Evolutionary conservation across 2,329 filamentous ascomycete genomes (phyloP), one percentile per base, ranked within the genome.

Genomic region (Penicillium occitanis): DNA sequence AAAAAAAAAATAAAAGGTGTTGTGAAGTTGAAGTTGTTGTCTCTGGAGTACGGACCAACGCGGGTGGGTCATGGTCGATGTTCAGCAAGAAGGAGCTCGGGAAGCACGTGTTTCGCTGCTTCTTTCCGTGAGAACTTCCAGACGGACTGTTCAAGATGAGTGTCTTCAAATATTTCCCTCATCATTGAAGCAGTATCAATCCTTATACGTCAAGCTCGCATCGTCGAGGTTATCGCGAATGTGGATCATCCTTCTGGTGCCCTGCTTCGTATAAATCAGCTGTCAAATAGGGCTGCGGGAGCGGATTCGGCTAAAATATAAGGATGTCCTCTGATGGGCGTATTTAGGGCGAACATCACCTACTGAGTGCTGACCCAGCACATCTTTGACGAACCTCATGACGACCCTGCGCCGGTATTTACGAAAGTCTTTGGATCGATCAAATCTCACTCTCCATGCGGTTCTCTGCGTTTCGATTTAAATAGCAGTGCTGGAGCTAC

Each of bases 41-140:
- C 53, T 37, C 8, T 40, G 5, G 33, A 40, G 53, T 37, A 17
- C 53, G 19, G 53, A 57, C 30, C 33, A 57, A 57, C n/a, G 11
- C 33, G 6, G 30, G 53, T 57, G 33, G 51, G 53, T 57, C 51
- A 55, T 51, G 22, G 22, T 25, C 14, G 7, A 19, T 17, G 28
- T 55, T 19, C 33, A 57, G 53, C n/a, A 37, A 33, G 53, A 57
- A 57, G n/a, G 53, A 19, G 51, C 51, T 35, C n/a, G n/a, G 30
- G 53, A 51, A 57, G 53, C 53, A 57, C 53, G 53, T 57, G 53
- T 57, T 37, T 19, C 33, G 53, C 51, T 35, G 30, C 51, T 35
- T 22, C 53, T 37, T 40, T 40, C n/a, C 51, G 28, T n/a, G 17
- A 33, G 17, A 30, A 19, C 50, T 33, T 53, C 53, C 33, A 40